These are phyloP conservation scores for Rosa chinensis DNA, from an alignment of 306 rosid genomes.

Conservation along the genomic window DNA sequence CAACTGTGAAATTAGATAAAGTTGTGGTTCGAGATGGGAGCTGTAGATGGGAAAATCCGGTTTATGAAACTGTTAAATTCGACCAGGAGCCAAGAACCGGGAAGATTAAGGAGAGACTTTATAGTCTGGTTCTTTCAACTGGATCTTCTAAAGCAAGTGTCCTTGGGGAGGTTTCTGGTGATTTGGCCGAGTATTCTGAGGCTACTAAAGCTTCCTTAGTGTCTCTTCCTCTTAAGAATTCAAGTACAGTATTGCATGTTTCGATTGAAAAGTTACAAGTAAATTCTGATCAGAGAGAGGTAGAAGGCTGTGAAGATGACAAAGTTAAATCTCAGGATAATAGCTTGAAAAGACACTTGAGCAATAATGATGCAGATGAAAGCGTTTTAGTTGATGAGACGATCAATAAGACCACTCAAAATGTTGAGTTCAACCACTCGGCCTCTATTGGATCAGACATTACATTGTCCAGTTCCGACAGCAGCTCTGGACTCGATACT, in stretches of 20 bases:
- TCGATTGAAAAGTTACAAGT: constrained; percentile 64
- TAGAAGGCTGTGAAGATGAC: constrained; percentile 59
- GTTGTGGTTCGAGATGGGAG: constrained; percentile 58
- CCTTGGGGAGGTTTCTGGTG: constrained; percentile 71
- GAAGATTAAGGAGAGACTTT: constrained; percentile 65
- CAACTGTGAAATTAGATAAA: constrained; percentile 61
- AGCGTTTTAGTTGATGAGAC: constrained; percentile 49
- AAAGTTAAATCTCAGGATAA: constrained; percentile 44
- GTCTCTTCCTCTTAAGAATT: constrained; percentile 80
- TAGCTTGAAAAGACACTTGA: constrained; percentile 71
- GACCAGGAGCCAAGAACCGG: constrained; percentile 65
- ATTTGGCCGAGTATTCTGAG: constrained; percentile 76
- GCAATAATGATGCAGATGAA: constrained; percentile 55
- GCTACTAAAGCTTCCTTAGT: constrained; percentile 56
- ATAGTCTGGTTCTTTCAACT: constrained; percentile 60
- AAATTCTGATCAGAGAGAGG: constrained; percentile 67
- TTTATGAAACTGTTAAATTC: constrained; percentile 67
- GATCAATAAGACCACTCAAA: constrained; percentile 36
- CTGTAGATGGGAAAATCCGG: constrained; percentile 85
- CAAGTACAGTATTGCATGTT: constrained; percentile 79
- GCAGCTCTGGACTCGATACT: constrained; percentile 84
- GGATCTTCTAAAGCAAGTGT: constrained; percentile 58
- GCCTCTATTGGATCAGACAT: constrained; percentile 86
- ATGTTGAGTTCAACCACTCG: constrained; percentile 49
- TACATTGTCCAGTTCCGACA: constrained; percentile 88